phyloP scores from a whole-genome alignment of 2,329 filamentous ascomycete species.

The Trichoderma koningiopsis region DNA sequence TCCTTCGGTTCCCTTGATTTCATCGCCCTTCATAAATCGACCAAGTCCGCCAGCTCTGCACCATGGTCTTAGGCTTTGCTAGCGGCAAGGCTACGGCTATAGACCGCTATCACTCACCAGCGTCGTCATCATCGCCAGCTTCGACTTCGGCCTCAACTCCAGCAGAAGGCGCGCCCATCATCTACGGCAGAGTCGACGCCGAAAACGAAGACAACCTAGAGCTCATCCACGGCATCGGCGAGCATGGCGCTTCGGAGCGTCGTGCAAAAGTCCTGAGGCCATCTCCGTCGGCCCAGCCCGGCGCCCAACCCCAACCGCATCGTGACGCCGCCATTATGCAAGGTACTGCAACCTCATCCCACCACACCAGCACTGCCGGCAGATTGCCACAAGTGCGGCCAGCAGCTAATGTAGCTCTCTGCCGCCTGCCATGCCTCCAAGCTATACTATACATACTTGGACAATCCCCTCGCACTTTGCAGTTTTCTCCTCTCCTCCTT shows the following conservation, averaged over 20 bases:
- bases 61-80: conserved; percentile 5
- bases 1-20: neutral
- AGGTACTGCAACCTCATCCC: conserved; percentile 24
- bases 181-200: conserved; percentile 41
- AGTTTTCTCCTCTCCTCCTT: neutral
- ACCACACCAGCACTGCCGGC: conserved; percentile 4
- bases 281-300: conserved; percentile 6
- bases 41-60: neutral
- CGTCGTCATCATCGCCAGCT: conserved; percentile 15
- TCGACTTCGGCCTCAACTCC: conserved; percentile 25
- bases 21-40: neutral
- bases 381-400: neutral
- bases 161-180: conserved; percentile 29
- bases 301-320: conserved; percentile 3
- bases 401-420: neutral
- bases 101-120: neutral
- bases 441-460: neutral
- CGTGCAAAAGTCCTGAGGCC: conserved; percentile 18
- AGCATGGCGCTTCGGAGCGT: conserved; percentile 24
- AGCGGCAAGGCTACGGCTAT: conserved; percentile 12
- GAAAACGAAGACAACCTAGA: conserved; percentile 41
- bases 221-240: conserved; percentile 35
- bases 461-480: neutral
- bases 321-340: conserved; percentile 14
- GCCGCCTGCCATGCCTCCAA: neutral